phyloP scores from a whole-genome alignment of 1,284 basidiomycete species.

The Boletus mariae region DNA sequence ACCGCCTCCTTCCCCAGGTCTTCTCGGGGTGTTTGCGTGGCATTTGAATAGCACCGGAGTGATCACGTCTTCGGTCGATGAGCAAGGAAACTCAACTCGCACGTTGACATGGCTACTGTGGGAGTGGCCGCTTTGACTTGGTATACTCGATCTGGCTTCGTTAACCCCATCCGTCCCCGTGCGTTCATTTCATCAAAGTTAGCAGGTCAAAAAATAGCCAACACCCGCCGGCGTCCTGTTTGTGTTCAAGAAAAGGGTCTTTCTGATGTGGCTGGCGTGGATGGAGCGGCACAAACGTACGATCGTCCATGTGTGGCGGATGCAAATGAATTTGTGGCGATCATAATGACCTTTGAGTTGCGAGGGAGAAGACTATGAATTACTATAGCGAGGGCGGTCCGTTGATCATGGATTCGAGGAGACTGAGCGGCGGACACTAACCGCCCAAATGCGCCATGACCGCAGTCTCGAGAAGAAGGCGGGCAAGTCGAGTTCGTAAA shows the following conservation, averaged over 20 bases:
- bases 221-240: not conserved
- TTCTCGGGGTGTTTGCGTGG: conserved; percentile 19
- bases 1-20: not conserved
- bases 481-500: conserved; percentile 1
- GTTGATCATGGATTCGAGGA: conserved; percentile 22
- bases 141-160: conserved; percentile 3
- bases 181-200: conserved; percentile 7
- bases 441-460: conserved; percentile 19
- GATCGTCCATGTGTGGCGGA: conserved; percentile 21
- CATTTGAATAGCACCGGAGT: not conserved
- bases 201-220: conserved; percentile 1
- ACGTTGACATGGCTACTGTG: conserved; percentile 31
- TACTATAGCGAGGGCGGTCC: conserved; percentile 2
- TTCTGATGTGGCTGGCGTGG: not conserved
- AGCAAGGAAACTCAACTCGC: not conserved
- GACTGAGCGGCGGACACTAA: conserved; percentile 19
- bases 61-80: conserved; percentile 13
- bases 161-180: conserved; percentile 1
- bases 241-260: not conserved
- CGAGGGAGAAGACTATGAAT: not conserved
- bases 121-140: conserved; percentile 11
- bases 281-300: conserved; percentile 4
- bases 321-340: conserved; percentile 30
- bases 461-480: conserved; percentile 21
- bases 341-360: conserved; percentile 18